These are phyloP conservation scores for Chlorokybus atmophyticus DNA, from an alignment of 139 green algal species.

Conservation along the genomic window DNA sequence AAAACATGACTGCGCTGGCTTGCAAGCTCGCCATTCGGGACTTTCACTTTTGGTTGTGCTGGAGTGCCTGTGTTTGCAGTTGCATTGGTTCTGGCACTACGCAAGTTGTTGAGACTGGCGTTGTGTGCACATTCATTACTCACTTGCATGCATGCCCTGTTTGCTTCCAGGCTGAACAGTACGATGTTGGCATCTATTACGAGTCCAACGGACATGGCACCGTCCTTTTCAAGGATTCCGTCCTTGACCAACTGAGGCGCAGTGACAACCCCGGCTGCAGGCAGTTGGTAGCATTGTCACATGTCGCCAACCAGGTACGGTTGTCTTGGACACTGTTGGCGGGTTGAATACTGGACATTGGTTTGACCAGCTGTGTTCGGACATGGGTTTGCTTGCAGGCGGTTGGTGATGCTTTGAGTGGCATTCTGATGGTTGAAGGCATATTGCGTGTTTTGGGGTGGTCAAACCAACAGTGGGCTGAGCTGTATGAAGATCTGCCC, in stretches of 20 bases:
- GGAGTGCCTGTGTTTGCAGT: no score
- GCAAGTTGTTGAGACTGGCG: no score
- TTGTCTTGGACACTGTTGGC: neutral
- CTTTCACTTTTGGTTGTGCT: no score
- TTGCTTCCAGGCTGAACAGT: slow-evolving; percentile 52
- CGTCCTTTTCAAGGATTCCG: slow-evolving; percentile 58
- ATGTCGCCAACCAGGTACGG: slow-evolving; percentile 66
- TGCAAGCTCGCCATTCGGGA: no score
- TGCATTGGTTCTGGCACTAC: no score
- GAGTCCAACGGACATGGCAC: slow-evolving; percentile 97
- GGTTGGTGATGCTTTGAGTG: slow-evolving; percentile 79
- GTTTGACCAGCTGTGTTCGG: no score
- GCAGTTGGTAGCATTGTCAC: slow-evolving; percentile 9
- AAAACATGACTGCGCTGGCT: no score
- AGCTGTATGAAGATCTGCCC: slow-evolving; percentile 77
- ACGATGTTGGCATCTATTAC: slow-evolving; percentile 94
- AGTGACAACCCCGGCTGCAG: neutral
- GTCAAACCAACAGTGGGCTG: slow-evolving; percentile 55
- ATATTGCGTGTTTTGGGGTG: slow-evolving; percentile 37
- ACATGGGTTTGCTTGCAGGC: no score
- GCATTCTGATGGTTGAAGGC: slow-evolving; percentile 75
- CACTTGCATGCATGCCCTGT: no score
- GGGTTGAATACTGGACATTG: no score
- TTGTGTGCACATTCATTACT: no score
- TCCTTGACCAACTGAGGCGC: slow-evolving; percentile 36